Evolutionary conservation across 176 grass and related monocot genomes (phyloP), one percentile per base, ranked within the genome.

Genomic region (Areca catechu): DNA sequence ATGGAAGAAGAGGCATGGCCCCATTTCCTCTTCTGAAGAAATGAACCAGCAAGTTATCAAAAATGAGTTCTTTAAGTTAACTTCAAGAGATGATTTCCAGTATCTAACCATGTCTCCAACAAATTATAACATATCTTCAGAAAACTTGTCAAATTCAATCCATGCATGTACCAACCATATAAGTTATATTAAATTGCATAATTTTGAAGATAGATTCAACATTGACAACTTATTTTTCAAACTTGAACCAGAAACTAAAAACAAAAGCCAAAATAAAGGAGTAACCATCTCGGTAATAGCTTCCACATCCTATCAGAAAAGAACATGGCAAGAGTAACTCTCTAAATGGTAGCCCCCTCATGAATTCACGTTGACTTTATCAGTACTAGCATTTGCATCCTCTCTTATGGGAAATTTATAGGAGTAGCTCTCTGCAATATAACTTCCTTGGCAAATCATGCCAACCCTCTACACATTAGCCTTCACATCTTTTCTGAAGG

Each of bases 281-380:
- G 54, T 19, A 29, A 72, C 65, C 77, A 34, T 37, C 51, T 75
- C 69, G 54, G 52, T 29, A 22, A 62, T 56, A 20, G 67, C 60
- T 66, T 72, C 81, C 58, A 1, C 54, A 66, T 76, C 56, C 28
- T 43, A 67, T 48, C 28, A 61, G 53, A 61, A 51, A 28, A 71
- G 71, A 49, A 73, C 81, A 28, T 78, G 67, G 15, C 54, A 68
- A 68, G 86, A 76, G n/a, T 85, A 53, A 60, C 20, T 54, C 3
- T 83, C 55, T 37, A 15, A 62, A 24, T 56, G 53, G 52, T 74
- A 74, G 49, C 49, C 18, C 48, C 74, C 18, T 15, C 19, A 12
- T 51, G 57, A 53, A 61, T 47, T 24, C 4, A 22, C 5, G 21
- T 19, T 57, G 49, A 61, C 49, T 15, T 71, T 71, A 53, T 54